Percentiles rank a stretch among this genome's conserved stretches.
Conservation (phyloP, 2,329 filamentous ascomycete species). For the Xylaria digitata region DNA sequence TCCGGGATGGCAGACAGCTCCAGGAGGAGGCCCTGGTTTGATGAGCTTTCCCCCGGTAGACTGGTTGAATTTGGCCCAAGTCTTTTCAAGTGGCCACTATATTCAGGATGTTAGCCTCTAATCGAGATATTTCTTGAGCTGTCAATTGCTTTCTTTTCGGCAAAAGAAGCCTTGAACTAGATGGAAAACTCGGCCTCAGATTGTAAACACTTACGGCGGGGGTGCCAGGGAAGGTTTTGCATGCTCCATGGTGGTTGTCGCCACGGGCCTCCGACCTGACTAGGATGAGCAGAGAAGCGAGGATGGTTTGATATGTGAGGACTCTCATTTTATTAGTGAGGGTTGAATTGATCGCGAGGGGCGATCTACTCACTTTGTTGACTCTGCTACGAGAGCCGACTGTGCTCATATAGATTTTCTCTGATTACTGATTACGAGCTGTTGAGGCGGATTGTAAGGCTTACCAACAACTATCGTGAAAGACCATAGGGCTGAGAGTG, state of each 20-base stretch:
- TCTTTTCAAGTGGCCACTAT: conserved; percentile 59
- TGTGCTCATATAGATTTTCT: conserved; percentile 24
- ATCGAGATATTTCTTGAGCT: background rate
- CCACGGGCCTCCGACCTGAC: conserved; percentile 7
- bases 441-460: conserved; percentile 21
- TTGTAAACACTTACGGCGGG: conserved; percentile 35
- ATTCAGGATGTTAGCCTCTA: conserved; percentile 11
- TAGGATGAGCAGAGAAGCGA: conserved; percentile 12
- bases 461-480: background rate
- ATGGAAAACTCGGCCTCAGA: background rate
- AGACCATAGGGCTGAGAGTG: background rate
- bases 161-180: background rate
- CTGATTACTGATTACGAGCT: background rate
- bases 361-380: conserved; percentile 11
- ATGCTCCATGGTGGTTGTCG: conserved; percentile 43
- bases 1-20: conserved; percentile 57
- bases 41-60: conserved; percentile 58
- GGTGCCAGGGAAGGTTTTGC: conserved; percentile 61
- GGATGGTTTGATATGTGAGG: conserved; percentile 1
- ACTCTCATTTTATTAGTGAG: conserved; percentile 32
- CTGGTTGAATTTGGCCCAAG: conserved; percentile 60
- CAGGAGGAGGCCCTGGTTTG: conserved; percentile 55
- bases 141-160: too few relatives aligned
- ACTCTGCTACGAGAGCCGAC: background rate
- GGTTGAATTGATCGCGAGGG: background rate